Conservation (phyloP, 495 filamentous ascomycete species). For the Pyrenula aspistea region DNA sequence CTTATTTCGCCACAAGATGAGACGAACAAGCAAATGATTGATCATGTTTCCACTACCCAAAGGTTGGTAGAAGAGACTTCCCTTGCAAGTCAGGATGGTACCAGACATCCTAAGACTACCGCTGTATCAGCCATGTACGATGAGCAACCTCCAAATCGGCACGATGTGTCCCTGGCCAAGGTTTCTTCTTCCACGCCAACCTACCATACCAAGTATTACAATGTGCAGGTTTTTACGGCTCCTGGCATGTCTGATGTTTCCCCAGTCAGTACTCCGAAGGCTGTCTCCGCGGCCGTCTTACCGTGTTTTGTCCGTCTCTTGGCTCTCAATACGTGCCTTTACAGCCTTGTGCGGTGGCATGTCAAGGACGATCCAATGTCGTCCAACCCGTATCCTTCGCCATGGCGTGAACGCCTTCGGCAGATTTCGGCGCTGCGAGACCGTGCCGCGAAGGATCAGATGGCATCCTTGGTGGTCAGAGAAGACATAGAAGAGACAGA, state of each 20-base stretch:
- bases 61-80: background rate
- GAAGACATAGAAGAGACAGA: slow-evolving; percentile 30
- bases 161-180: background rate
- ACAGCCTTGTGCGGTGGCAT: slow-evolving; percentile 66
- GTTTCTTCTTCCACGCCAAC: slow-evolving; percentile 1
- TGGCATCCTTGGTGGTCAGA: slow-evolving; percentile 16
- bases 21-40: slow-evolving; percentile 3
- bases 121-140: slow-evolving; percentile 2
- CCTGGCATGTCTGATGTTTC: slow-evolving; percentile 83
- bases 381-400: slow-evolving; percentile 18
- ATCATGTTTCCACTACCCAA: background rate
- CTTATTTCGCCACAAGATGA: slow-evolving; percentile 25
- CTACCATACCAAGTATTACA: slow-evolving; percentile 52
- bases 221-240: slow-evolving; percentile 72
- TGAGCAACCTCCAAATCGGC: background rate
- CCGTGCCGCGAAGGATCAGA: slow-evolving; percentile 10
- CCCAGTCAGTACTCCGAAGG: slow-evolving; percentile 73
- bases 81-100: background rate
- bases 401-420: slow-evolving; percentile 72
- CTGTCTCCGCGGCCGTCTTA: slow-evolving; percentile 67
- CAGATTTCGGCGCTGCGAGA: slow-evolving; percentile 78
- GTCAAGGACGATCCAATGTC: slow-evolving; percentile 56
- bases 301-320: slow-evolving; percentile 83
- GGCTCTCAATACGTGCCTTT: slow-evolving; percentile 86
- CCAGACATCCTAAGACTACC: background rate